Evolutionary conservation across 164 flowering plant species (phyloP).

Genomic region (Malania oleifera): DNA sequence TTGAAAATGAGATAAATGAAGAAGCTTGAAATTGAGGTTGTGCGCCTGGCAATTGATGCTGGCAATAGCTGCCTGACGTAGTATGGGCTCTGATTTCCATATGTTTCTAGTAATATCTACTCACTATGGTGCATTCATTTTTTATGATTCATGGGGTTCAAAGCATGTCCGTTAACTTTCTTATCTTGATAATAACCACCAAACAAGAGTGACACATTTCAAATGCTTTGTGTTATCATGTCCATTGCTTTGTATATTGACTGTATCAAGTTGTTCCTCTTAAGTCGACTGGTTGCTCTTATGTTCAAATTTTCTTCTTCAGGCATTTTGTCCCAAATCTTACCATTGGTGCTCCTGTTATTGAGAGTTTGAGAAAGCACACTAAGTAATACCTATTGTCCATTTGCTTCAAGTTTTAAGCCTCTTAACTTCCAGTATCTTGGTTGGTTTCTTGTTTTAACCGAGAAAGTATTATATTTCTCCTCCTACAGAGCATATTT

Average conservation of each 20-base stretch:
- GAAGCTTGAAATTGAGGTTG: too few relatives aligned
- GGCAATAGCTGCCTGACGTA: too few relatives aligned
- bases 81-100: too few relatives aligned
- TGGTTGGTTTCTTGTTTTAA: not conserved
- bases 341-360: conserved; percentile 94
- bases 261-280: not conserved
- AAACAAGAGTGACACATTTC: not conserved
- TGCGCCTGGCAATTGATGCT: too few relatives aligned
- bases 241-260: too few relatives aligned
- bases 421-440: conserved; percentile 2
- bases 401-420: conserved; percentile 3
- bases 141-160: too few relatives aligned
- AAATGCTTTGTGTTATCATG: conserved; percentile 1
- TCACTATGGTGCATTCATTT: too few relatives aligned
- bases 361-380: conserved; percentile 90
- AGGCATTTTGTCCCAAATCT: conserved; percentile 99
- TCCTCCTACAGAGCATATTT: conserved; percentile 63
- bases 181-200: not conserved
- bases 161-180: not conserved
- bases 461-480: conserved; percentile 1
- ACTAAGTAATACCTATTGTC: conserved; percentile 47
- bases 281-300: not conserved
- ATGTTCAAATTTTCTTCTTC: conserved; percentile 16
- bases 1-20: too few relatives aligned
- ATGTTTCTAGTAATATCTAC: too few relatives aligned